Evolutionary conservation across 2,329 filamentous ascomycete species (phyloP).

Genomic region (Penicillium sp.): DNA sequence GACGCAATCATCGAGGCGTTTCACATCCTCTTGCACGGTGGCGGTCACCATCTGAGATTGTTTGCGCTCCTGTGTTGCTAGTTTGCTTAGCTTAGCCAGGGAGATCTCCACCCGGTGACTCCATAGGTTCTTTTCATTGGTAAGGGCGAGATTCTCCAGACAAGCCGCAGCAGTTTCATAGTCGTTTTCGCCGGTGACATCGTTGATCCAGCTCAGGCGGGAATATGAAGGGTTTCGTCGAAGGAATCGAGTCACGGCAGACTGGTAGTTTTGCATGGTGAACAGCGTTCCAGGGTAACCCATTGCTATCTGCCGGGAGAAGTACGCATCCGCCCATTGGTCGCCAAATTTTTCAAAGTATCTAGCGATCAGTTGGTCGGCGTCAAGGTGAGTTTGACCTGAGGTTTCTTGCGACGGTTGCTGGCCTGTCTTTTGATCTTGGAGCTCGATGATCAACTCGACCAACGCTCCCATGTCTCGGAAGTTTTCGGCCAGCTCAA

Average conservation of each 20-base stretch:
- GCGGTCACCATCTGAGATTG: slow-evolving; percentile 24
- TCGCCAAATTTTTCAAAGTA: slow-evolving; percentile 52
- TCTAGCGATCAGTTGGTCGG: slow-evolving; percentile 40
- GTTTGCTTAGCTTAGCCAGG: slow-evolving; percentile 73
- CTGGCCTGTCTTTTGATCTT: slow-evolving; percentile 36
- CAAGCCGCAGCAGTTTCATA: slow-evolving; percentile 69
- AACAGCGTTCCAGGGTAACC: slow-evolving; percentile 66
- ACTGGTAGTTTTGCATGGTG: slow-evolving; percentile 63
- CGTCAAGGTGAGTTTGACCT: slow-evolving; percentile 30
- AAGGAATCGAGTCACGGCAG: slow-evolving; percentile 73
- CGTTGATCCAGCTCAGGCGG: slow-evolving; percentile 92
- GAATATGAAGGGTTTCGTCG: slow-evolving; percentile 66
- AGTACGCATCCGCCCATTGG: slow-evolving; percentile 64
- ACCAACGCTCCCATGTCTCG: slow-evolving; percentile 62
- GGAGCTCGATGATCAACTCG: slow-evolving; percentile 44
- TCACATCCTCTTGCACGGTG: slow-evolving; percentile 45
- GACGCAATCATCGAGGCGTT: slow-evolving; percentile 60
- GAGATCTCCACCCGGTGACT: slow-evolving; percentile 90
- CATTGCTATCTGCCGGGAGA: slow-evolving; percentile 68
- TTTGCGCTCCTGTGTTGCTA: slow-evolving; percentile 57
- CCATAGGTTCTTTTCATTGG: slow-evolving; percentile 77
- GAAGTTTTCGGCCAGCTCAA: slow-evolving; percentile 60
- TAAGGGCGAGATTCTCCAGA: slow-evolving; percentile 65
- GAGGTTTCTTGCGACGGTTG: slow-evolving; percentile 14
- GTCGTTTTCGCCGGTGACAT: slow-evolving; percentile 71